Conservation (phyloP, 192 early-diverging fungal species). For the Neocallimastix lanati region DNA sequence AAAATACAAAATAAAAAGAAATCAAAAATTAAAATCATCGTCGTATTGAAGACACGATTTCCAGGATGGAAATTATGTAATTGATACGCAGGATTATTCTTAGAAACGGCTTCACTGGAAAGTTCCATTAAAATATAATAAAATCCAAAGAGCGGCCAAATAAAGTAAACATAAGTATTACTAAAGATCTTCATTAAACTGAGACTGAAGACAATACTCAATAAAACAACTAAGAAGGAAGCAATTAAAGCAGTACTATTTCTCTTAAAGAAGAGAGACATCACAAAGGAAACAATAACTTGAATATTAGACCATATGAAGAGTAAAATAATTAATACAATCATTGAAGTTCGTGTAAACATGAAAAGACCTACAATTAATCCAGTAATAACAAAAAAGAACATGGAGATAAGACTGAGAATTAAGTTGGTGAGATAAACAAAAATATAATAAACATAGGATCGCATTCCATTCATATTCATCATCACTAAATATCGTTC, state of each 20-base stretch:
- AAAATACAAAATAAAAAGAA: conserved; percentile 23
- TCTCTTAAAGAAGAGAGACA: conserved; percentile 38
- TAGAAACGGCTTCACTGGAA: conserved; percentile 15
- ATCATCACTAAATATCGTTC: conserved; percentile 50
- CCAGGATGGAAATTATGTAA: background rate
- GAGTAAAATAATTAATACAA: conserved; percentile 29
- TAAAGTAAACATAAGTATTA: conserved; percentile 23
- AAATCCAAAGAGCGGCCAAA: conserved; percentile 61
- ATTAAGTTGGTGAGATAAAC: conserved; percentile 42
- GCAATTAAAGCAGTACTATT: conserved; percentile 32
- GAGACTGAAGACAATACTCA: conserved; percentile 41
- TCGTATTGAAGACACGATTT: conserved; percentile 33
- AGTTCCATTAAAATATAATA: conserved; percentile 23
- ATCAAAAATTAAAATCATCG: conserved; percentile 29
- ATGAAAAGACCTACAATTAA: conserved; percentile 30
- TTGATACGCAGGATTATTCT: background rate
- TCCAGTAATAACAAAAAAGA: conserved; percentile 45
- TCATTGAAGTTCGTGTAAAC: conserved; percentile 29
- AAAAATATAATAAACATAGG: conserved; percentile 32
- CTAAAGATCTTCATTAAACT: conserved; percentile 22
- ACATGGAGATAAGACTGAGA: conserved; percentile 30
- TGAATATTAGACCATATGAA: conserved; percentile 48
- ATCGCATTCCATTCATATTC: conserved; percentile 51
- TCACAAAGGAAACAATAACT: conserved; percentile 44
- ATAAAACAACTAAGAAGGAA: conserved; percentile 42